Conservation (phyloP, 805 yeast genomes). For the Myxozyma udenii region DNA sequence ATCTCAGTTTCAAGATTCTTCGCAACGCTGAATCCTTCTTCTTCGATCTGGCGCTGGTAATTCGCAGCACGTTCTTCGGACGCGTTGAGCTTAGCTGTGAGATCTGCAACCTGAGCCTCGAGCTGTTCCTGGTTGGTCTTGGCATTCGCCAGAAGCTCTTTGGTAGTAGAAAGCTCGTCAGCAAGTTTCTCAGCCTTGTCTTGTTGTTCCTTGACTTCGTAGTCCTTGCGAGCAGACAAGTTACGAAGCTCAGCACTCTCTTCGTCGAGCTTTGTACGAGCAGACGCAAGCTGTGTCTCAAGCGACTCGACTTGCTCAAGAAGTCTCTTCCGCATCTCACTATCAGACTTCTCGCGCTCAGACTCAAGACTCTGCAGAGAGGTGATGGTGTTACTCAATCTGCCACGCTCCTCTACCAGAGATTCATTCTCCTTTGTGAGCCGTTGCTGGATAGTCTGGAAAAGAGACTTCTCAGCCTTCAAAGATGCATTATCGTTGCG, state of each 20-base stretch:
- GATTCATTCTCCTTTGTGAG: conserved; percentile 52
- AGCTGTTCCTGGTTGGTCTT: conserved; percentile 43
- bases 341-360: conserved; percentile 56
- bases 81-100: conserved; percentile 37
- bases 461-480: conserved; percentile 53
- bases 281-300: conserved; percentile 45
- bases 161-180: conserved; percentile 44
- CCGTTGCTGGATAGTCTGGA: conserved; percentile 50
- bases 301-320: conserved; percentile 50
- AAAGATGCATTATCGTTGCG: conserved; percentile 49
- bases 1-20: conserved; percentile 37
- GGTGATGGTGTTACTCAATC: conserved; percentile 54
- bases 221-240: conserved; percentile 52
- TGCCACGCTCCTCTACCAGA: conserved; percentile 56
- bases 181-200: conserved; percentile 58
- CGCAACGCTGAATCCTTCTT: conserved; percentile 34
- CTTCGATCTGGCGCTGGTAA: conserved; percentile 35
- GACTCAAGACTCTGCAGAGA: conserved; percentile 59
- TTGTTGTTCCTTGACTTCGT: conserved; percentile 55
- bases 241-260: conserved; percentile 53
- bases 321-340: conserved; percentile 51
- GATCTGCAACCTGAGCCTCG: conserved; percentile 40
- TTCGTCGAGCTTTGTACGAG: conserved; percentile 49
- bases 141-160: conserved; percentile 46
- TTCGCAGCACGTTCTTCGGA: conserved; percentile 32